Conservation (phyloP, 1,139 yeast species). For the Spathaspora sp. region DNA sequence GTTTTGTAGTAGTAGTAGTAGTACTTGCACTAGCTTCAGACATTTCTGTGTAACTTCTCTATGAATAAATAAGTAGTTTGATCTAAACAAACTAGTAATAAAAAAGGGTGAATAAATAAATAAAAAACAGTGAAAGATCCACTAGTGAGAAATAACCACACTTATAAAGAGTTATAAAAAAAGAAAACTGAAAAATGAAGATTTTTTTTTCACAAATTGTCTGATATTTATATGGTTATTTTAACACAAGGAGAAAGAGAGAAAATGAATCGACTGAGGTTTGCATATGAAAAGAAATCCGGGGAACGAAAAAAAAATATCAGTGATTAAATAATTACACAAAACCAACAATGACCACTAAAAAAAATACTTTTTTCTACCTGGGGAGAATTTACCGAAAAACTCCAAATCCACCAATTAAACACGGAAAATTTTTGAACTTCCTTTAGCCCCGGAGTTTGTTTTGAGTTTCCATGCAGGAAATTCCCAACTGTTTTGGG, state of each 20-base stretch:
- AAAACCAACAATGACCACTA: not conserved
- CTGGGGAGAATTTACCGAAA: not conserved
- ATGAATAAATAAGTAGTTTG: not conserved
- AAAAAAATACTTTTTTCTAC: too few species aligned
- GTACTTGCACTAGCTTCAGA: slow-evolving; percentile 14
- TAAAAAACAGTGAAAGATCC: not conserved
- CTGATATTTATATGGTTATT: slow-evolving; percentile 4
- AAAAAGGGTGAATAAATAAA: not conserved
- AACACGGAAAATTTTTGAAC: too few species aligned
- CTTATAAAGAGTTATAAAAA: not conserved
- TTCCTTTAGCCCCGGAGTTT: slow-evolving; percentile 3
- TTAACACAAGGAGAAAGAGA: not conserved
- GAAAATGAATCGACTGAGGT: not conserved
- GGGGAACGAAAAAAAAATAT: slow-evolving; percentile 3
- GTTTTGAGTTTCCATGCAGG: not conserved
- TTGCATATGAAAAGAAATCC: slow-evolving; percentile 6
- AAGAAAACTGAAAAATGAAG: not conserved
- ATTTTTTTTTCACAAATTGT: not conserved
- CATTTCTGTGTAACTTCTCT: slow-evolving; percentile 12
- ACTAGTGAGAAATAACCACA: not conserved
- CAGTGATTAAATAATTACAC: not conserved
- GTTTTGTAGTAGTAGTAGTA: slow-evolving; percentile 3
- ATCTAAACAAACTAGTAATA: not conserved
- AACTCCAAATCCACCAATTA: not conserved
- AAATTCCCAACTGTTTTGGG: not conserved